phyloP scores from a whole-genome alignment of 176 grass and related monocot genomes.

The Carex cristatella region DNA sequence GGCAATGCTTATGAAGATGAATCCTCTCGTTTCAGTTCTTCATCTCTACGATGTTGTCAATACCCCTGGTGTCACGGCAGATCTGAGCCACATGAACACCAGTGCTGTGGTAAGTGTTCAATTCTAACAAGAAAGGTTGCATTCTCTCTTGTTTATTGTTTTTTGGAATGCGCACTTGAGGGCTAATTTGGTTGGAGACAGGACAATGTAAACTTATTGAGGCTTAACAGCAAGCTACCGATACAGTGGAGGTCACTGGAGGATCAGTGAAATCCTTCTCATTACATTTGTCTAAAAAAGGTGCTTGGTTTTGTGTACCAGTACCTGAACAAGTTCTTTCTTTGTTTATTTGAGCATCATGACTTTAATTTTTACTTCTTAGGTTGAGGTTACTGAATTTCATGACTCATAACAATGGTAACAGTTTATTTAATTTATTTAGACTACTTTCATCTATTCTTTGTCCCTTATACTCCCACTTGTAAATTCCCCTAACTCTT shows the following conservation, averaged over 20 bases:
- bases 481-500: not conserved
- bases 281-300: not conserved
- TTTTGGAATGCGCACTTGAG: not conserved
- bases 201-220: not conserved
- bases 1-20: conserved; percentile 86
- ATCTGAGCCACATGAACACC: conserved; percentile 90
- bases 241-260: not conserved
- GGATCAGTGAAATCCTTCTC: not conserved
- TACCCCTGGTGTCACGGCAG: conserved; percentile 75
- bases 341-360: not conserved
- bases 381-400: not conserved
- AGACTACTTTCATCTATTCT: not conserved
- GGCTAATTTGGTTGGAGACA: not conserved
- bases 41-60: conserved; percentile 91
- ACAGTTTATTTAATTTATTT: not conserved
- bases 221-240: not conserved
- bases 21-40: conserved; percentile 67
- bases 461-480: not conserved
- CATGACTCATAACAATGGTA: not conserved
- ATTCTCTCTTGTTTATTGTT: not conserved
- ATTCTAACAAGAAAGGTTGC: not conserved
- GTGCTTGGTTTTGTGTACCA: not conserved
- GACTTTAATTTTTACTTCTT: not conserved
- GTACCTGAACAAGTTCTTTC: not conserved
- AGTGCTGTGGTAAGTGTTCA: conserved; percentile 61